These are phyloP conservation scores for Evernia prunastri DNA, from an alignment of 495 filamentous ascomycete genomes.

Conservation along the genomic window DNA sequence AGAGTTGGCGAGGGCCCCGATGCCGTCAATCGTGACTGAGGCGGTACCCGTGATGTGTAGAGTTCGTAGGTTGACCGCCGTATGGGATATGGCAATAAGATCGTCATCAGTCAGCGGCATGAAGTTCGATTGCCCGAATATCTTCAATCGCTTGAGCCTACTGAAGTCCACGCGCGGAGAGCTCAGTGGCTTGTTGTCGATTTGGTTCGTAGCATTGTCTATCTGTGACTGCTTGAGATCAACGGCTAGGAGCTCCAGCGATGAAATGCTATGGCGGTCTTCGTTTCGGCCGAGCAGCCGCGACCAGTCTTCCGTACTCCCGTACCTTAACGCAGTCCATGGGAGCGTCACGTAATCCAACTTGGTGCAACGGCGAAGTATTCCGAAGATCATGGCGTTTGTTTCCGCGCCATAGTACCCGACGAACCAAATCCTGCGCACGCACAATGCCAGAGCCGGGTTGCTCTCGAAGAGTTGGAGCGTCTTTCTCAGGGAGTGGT, in stretches of 20 bases:
- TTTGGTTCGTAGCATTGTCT: conserved; percentile 21
- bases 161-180: conserved; percentile 38
- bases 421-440: conserved; percentile 49
- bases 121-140: conserved; percentile 47
- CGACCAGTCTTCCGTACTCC: conserved; percentile 39
- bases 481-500: conserved; percentile 40
- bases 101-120: conserved; percentile 46
- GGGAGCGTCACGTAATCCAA: conserved; percentile 43
- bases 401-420: conserved; percentile 47
- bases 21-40: conserved; percentile 43
- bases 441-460: conserved; percentile 39
- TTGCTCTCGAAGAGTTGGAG: conserved; percentile 37
- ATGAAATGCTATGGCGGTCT: conserved; percentile 33
- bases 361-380: conserved; percentile 37
- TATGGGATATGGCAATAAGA: conserved; percentile 41
- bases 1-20: conserved; percentile 43
- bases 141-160: conserved; percentile 42
- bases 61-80: conserved; percentile 43
- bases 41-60: conserved; percentile 48
- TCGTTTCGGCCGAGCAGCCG: conserved; percentile 31
- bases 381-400: conserved; percentile 37
- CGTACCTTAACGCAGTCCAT: conserved; percentile 47
- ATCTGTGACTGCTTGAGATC: conserved; percentile 37
- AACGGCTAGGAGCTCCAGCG: conserved; percentile 44
- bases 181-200: conserved; percentile 28